Evolutionary conservation across 176 grass and related monocot species (phyloP), one percentile per base, ranked within the genome.

Genomic region (Poa annua): DNA sequence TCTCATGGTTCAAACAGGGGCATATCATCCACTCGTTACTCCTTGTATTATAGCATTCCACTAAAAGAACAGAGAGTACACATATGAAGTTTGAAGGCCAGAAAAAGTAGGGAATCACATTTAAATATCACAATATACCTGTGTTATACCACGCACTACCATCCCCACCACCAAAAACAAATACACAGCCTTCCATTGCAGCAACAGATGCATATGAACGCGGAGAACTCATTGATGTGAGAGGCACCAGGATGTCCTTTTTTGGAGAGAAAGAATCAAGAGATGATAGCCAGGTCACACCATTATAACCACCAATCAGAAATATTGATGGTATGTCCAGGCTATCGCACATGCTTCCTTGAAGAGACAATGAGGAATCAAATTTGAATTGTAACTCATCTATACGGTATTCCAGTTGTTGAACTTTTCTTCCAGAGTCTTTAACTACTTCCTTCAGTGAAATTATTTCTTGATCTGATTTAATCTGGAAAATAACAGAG

Each of bases 231-330:
- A 98, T 95, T 63, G 90, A 75, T 52, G 85, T 83, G n/a, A 98
- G 89, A 82, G 86, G 75, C 47, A 86, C 65, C 66, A 98, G 62
- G 25, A 38, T 67, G 42, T 90, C 96, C 61, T 69, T 88, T 20
- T 81, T 83, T 49, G 96, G 90, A 66, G 86, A 88, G 82, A 95
- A 95, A 3, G 72, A 86, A 88, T 95, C 92, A 68, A 95, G 84
- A 80, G 92, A 86, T 48, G 92, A 90, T 75, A 98, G 79, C 92
- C 96, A 98, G 24, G 87, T 85, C 39, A 84, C 81, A 7, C 86
- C 90, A 89, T 98, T 75, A 51, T 88, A 95, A 84, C 96, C 96
- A 81, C 96, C 96, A 0, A 98, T 87, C 55, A 98, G 80, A 89
- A 88, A 86, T 80, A 88, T 86, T 54, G 86, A 68, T 80, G 88